phyloP scores from a whole-genome alignment of 1,139 yeast genomes.

The Scheffersomyces illinoinensis region DNA sequence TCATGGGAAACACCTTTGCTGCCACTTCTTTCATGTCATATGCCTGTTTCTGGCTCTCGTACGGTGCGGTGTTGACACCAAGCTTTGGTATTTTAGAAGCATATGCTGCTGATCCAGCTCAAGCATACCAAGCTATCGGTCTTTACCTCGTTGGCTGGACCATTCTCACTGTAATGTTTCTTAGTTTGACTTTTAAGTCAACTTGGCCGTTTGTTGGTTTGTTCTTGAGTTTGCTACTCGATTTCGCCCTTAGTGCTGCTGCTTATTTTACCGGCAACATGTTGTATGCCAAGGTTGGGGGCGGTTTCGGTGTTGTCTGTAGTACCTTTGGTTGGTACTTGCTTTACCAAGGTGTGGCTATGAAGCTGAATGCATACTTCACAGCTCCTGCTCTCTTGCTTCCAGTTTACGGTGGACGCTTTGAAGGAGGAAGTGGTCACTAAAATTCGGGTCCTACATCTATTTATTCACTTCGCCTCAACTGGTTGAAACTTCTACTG shows the following conservation, averaged over 20 bases:
- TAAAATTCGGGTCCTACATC: background rate
- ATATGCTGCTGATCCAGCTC: slow-evolving; percentile 20
- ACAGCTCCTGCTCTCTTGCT: background rate
- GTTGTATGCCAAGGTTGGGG: background rate
- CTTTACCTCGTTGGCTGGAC: slow-evolving; percentile 48
- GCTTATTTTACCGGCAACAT: slow-evolving; percentile 33
- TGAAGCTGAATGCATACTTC: background rate
- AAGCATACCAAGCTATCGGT: slow-evolving; percentile 38
- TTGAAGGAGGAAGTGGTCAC: background rate
- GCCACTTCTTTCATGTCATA: slow-evolving; percentile 36
- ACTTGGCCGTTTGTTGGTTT: slow-evolving; percentile 41
- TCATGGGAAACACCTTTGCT: slow-evolving; percentile 35
- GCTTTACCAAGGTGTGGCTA: background rate
- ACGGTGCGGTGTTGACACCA: slow-evolving; percentile 32
- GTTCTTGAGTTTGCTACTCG: slow-evolving; percentile 37
- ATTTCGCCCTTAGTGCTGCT: slow-evolving; percentile 44
- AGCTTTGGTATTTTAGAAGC: slow-evolving; percentile 33
- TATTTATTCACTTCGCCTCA: background rate
- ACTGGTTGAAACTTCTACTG: background rate
- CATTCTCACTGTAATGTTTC: slow-evolving; percentile 41
- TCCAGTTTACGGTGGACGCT: background rate
- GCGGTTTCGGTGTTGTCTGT: background rate
- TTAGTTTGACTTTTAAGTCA: slow-evolving; percentile 43
- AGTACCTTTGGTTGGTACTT: background rate
- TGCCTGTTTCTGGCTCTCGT: slow-evolving; percentile 42